phyloP scores from a whole-genome alignment of 176 grass and related monocot species.

The Oryza officinalis region DNA sequence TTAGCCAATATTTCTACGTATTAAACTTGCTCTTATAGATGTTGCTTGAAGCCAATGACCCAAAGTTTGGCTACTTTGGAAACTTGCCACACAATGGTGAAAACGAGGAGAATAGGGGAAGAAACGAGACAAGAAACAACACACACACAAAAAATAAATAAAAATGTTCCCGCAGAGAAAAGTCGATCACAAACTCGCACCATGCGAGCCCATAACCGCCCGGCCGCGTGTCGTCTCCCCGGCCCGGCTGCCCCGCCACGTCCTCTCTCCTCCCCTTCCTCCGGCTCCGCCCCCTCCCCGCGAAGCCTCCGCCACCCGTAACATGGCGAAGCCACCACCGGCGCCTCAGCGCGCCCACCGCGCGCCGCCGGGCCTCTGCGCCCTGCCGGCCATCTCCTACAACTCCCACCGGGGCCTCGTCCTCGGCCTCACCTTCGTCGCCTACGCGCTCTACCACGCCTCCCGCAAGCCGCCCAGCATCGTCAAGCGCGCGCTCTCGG shows the following conservation, averaged over 20 bases:
- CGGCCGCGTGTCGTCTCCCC: conserved; percentile 28
- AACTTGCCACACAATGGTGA: too few relatives aligned
- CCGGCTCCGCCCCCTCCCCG: not conserved
- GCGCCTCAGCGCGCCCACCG: conserved; percentile 18
- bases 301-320: conserved; percentile 23
- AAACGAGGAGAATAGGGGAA: too few relatives aligned
- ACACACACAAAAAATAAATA: too few relatives aligned
- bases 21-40: too few relatives aligned
- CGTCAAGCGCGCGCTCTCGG: conserved; percentile 62
- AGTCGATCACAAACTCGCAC: not conserved
- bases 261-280: conserved; percentile 30
- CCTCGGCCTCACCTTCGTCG: conserved; percentile 66
- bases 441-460: conserved; percentile 73
- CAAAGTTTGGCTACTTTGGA: too few relatives aligned
- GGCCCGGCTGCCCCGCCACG: conserved; percentile 30
- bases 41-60: too few relatives aligned
- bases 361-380: conserved; percentile 40
- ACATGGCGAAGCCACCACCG: conserved; percentile 23
- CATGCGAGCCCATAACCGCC: not conserved
- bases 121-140: too few relatives aligned
- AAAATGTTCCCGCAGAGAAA: not conserved
- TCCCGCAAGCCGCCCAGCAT: conserved; percentile 74
- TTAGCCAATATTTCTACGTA: too few relatives aligned
- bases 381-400: conserved; percentile 40
- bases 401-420: conserved; percentile 60